Base-by-base conservation (phyloP, 352 stramenopile genomes). In the Pythium rhizo-oryzae region DNA sequence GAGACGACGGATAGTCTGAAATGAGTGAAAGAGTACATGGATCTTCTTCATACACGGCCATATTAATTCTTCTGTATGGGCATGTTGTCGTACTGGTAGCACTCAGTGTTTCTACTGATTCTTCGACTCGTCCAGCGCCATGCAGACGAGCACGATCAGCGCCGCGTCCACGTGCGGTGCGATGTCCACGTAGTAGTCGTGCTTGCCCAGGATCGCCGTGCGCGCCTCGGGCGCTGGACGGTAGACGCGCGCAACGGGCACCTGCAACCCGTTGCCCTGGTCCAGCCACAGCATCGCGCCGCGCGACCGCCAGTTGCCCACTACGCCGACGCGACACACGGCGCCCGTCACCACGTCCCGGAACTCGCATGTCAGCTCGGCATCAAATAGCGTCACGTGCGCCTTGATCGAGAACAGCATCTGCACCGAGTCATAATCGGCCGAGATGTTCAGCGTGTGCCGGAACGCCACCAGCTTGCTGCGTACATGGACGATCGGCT, bases 91-190 rank as follows among this genome's bases (percentile, higher is more conserved):
- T n/a, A n/a, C n/a, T n/a, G n/a, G n/a, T n/a, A n/a, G n/a, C n/a
- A n/a, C n/a, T n/a, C n/a, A n/a, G n/a, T n/a, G n/a, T n/a, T n/a
- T n/a, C n/a, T n/a, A n/a, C n/a, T n/a, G n/a, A n/a, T 65, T 72
- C 25, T 65, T 65, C 33, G 30, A 24, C 50, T 73, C 69, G 51
- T 75, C 65, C 37, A 80, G n/a, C 1, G 65, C 61, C 1, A 69
- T 47, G 33, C 69, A 77, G 28, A 80, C n/a, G 19, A 80, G 35
- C 16, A 69, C 55, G 35, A 78, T 67, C 15, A 78, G 47, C 21
- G n/a, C n/a, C n/a, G n/a, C n/a, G n/a, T n/a, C n/a, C n/a, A n/a
- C n/a, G n/a, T n/a, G n/a, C n/a, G n/a, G n/a, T n/a, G n/a, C n/a
- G n/a, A n/a, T n/a, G n/a, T n/a, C n/a, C n/a, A n/a, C n/a, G n/a